These are phyloP conservation scores for Phalaenopsis aphrodite DNA, from an alignment of 106 monocot species.

Conservation along the genomic window DNA sequence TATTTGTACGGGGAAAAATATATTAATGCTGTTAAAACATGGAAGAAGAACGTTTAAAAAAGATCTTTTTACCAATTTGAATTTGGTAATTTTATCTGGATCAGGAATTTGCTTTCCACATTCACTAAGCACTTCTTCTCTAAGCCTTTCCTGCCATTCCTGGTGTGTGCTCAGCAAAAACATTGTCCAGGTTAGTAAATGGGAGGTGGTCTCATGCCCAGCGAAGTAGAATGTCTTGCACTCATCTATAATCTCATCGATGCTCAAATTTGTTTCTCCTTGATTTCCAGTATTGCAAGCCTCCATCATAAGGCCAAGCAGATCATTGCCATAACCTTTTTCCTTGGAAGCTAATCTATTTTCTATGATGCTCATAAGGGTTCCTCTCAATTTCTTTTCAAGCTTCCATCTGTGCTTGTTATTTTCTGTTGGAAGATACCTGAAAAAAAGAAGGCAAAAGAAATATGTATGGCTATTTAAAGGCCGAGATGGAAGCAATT, in stretches of 20 bases:
- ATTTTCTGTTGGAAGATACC: slow-evolving; percentile 35
- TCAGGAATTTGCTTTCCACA: slow-evolving; percentile 37
- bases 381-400: slow-evolving; percentile 18
- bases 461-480: neutral
- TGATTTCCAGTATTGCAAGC: slow-evolving; percentile 13
- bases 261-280: slow-evolving; percentile 24
- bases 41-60: neutral
- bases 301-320: slow-evolving; percentile 67
- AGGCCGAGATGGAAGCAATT: neutral
- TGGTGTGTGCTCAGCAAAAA: slow-evolving; percentile 44
- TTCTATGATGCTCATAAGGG: slow-evolving; percentile 25
- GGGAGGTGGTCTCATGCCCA: slow-evolving; percentile 57
- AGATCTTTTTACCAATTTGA: slow-evolving; percentile 20
- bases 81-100: slow-evolving; percentile 29
- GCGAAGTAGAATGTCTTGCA: slow-evolving; percentile 81
- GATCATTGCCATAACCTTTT: slow-evolving; percentile 31
- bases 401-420: slow-evolving; percentile 28
- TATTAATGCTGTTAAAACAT: neutral
- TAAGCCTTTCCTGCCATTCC: slow-evolving; percentile 54
- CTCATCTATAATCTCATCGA: slow-evolving; percentile 58
- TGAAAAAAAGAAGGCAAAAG: neutral
- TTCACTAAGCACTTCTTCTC: slow-evolving; percentile 42
- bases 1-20: no score
- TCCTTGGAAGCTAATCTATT: slow-evolving; percentile 19
- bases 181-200: slow-evolving; percentile 53